Percentiles rank a stretch among this genome's conserved stretches.
These are phyloP conservation scores for Thymus mandschuricus DNA, from an alignment of 257 asterid genomes.

Conservation along the genomic window DNA sequence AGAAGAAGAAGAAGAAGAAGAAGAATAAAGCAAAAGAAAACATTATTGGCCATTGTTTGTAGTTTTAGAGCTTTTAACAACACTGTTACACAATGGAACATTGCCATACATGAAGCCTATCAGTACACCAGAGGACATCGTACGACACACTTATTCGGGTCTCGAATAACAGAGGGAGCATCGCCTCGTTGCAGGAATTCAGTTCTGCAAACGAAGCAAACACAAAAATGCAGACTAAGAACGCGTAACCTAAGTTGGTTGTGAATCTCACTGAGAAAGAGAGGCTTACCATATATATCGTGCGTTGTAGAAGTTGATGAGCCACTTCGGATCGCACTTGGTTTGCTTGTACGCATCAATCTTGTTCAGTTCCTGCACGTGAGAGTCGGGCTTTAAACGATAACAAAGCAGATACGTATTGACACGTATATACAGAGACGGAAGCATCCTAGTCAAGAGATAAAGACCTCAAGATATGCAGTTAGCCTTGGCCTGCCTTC, in stretches of 20 bases:
- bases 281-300: constrained; percentile 42
- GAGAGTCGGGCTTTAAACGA: background rate
- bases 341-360: constrained; percentile 65
- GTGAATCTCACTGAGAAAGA: background rate
- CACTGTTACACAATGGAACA: constrained; percentile 18
- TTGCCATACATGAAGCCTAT: background rate
- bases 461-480: constrained; percentile 52
- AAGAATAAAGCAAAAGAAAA: background rate
- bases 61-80: background rate
- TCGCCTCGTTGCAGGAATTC: background rate
- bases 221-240: background rate
- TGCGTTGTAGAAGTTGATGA: constrained; percentile 42
- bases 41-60: background rate
- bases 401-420: background rate
- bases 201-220: constrained; percentile 15
- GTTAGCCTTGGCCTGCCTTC: constrained; percentile 63
- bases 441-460: background rate
- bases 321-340: constrained; percentile 50
- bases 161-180: background rate
- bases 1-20: too few species aligned
- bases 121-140: background rate
- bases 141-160: background rate
- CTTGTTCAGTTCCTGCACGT: constrained; percentile 55
- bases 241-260: background rate
- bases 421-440: background rate